Evolutionary conservation across 106 monocot genomes (phyloP), one percentile per base, ranked within the genome.

Genomic region (Posidonia australis): DNA sequence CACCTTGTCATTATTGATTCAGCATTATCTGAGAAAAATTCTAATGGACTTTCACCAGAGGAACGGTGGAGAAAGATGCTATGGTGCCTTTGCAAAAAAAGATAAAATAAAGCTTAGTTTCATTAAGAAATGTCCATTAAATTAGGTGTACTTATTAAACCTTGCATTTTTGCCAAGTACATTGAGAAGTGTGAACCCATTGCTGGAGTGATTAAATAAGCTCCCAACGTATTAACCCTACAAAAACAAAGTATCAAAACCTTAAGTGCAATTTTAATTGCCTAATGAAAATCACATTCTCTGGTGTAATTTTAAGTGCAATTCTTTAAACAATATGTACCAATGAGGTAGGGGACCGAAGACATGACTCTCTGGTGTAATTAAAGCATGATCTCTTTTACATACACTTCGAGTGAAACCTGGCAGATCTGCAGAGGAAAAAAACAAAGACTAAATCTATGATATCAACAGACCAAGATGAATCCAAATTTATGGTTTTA

Each of bases 141-240:
- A 24, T 67, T 16, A 23, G 42, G 5, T 54, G 9, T 54, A n/a
- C 5, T 36, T 7, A 58, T 46, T 60, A 64, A 66, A 86, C 89
- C 81, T 81, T 84, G 79, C 94, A 94, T 84, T 57, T 86, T 94
- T 64, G 86, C 86, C 69, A 94, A 74, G 73, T 84, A 90, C 94
- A 94, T 94, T 44, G 81, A 68, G 42, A 94, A 94, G 56, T 94
- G 94, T 44, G 94, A 75, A 2, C 90, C 94, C 65, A 86, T 84
- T 30, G 82, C 94, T 53, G 94, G 94, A 46, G 79, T 86, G 67
- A 94, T 77, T 62, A 90, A 77, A 70, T 80, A 94, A 63, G 94
- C 90, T 64, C 94, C 94, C 68, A 79, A 48, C 47, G 94, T 82
- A 62, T 94, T 82, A 27, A 78, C 55, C 94, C 94, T 94, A 55